Conservation (phyloP, 768 basidiomycete genomes). For the Tremella yokohamensis region DNA sequence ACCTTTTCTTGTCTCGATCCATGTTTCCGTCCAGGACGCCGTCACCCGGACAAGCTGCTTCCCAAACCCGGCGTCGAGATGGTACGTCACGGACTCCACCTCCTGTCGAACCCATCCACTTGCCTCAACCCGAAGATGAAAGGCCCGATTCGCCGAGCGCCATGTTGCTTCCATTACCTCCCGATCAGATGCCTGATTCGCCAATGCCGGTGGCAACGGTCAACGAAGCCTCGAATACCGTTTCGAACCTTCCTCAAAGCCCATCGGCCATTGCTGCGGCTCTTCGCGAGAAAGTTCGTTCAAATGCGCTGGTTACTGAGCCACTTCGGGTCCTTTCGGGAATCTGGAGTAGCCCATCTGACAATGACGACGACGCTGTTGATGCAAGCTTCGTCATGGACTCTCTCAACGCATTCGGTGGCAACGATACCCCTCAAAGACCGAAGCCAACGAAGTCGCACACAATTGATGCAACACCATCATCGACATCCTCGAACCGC, state of each 20-base stretch:
- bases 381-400: neutral
- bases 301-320: constrained; percentile 22
- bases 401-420: constrained; percentile 2
- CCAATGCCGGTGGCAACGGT: constrained; percentile 9
- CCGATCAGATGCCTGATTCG: constrained; percentile 35
- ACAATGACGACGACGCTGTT: constrained; percentile 6
- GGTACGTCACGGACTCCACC: constrained; percentile 11
- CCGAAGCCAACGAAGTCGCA: neutral
- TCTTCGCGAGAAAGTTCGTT: constrained; percentile 9
- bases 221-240: neutral
- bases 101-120: constrained; percentile 20
- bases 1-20: neutral
- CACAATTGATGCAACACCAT: neutral
- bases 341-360: constrained; percentile 14
- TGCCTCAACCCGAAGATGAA: constrained; percentile 17
- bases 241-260: neutral
- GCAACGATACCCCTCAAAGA: neutral
- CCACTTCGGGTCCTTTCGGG: constrained; percentile 29
- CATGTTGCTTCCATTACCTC: constrained; percentile 26
- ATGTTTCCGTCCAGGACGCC: neutral
- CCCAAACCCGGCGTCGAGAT: neutral
- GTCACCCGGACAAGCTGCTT: neutral
- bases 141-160: constrained; percentile 7
- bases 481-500: neutral
- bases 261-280: neutral